phyloP scores from a whole-genome alignment of 179 eudicot species.

The Drosera spatulata region DNA sequence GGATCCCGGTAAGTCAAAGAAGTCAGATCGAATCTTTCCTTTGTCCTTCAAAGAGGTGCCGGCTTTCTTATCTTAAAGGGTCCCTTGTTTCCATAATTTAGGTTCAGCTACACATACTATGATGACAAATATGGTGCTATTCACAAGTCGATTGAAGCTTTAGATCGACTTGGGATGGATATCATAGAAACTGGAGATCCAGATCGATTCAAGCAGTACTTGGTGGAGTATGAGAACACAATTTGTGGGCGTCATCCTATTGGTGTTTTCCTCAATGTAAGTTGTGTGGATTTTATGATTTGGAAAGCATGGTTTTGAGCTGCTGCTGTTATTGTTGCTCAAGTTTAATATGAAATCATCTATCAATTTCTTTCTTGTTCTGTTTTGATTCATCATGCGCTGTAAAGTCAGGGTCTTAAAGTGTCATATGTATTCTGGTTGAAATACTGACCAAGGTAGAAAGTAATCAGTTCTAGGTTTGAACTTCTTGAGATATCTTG shows the following conservation, averaged over 20 bases:
- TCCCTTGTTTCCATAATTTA: slow-evolving; percentile 13
- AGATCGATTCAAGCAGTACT: slow-evolving; percentile 70
- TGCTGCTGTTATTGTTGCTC: background rate
- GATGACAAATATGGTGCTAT: slow-evolving; percentile 87
- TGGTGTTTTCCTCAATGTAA: slow-evolving; percentile 93
- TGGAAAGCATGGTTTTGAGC: no score
- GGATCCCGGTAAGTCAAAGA: slow-evolving; percentile 65
- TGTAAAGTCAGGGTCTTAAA: no score
- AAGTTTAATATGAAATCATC: background rate
- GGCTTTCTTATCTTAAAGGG: background rate
- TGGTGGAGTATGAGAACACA: slow-evolving; percentile 77
- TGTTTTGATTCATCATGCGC: no score
- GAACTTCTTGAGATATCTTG: no score
- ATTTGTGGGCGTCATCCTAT: slow-evolving; percentile 99
- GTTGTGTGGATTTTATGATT: slow-evolving; percentile 1
- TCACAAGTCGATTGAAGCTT: slow-evolving; percentile 80
- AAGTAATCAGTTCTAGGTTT: no score
- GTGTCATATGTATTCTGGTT: no score
- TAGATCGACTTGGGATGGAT: slow-evolving; percentile 92
- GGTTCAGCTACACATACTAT: slow-evolving; percentile 70
- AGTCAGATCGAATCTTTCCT: background rate
- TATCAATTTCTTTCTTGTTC: no score
- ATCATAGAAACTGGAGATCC: slow-evolving; percentile 92
- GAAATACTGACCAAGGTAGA: no score
- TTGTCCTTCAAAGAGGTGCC: background rate